These are phyloP conservation scores for Fusarium clavum DNA, from an alignment of 2,329 filamentous ascomycete species.

Conservation along the genomic window DNA sequence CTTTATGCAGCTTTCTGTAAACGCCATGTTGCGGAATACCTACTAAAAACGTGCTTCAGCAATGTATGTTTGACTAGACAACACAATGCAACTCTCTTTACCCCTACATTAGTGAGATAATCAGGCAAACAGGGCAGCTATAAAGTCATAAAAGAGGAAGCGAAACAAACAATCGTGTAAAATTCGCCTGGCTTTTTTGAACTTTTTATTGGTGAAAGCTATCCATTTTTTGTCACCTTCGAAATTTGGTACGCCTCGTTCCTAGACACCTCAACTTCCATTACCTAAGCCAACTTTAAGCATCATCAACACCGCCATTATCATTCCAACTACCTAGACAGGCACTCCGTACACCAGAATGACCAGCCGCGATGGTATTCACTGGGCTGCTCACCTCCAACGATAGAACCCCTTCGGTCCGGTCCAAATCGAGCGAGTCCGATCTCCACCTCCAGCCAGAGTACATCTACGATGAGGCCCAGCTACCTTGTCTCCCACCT, in stretches of 20 bases:
- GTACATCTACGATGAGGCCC: conserved; percentile 67
- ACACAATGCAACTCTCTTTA: neutral
- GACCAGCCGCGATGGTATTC: conserved; percentile 61
- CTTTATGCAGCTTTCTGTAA: neutral
- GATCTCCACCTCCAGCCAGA: conserved; percentile 51
- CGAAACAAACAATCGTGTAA: neutral
- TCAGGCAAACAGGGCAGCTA: neutral
- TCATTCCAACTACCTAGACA: conserved; percentile 3
- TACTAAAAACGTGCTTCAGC: neutral
- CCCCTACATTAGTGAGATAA: neutral
- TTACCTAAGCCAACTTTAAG: conserved; percentile 33
- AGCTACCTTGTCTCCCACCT: conserved; percentile 60
- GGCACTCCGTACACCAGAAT: conserved; percentile 45
- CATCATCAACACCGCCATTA: conserved; percentile 22
- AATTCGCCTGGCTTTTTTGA: neutral
- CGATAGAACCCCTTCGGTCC: conserved; percentile 52
- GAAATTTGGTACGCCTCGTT: conserved; percentile 14
- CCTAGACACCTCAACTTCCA: conserved; percentile 17
- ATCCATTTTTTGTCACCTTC: neutral
- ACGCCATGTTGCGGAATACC: neutral
- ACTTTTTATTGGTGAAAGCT: neutral
- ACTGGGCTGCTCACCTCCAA: conserved; percentile 60
- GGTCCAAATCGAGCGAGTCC: conserved; percentile 48
- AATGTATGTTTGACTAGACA: neutral
- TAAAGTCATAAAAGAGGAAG: neutral